Base-by-base conservation (phyloP, 345 rosid genomes). In the Eucalyptus cloeziana region DNA sequence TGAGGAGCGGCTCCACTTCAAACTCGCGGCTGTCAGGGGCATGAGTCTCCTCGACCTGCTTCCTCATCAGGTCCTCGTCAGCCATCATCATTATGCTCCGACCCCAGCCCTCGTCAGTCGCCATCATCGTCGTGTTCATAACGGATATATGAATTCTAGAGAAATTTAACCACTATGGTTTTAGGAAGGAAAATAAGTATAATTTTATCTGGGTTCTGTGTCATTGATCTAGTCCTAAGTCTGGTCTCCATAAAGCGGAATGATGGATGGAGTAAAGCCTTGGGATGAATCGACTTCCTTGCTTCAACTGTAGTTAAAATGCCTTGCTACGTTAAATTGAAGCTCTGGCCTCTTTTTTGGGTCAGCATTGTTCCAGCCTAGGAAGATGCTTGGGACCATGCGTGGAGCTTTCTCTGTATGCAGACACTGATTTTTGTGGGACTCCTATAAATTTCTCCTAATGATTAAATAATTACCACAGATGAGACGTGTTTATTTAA, bases 211-310 rank as follows among this genome's bases (percentile, higher is more conserved):
- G 85, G 87, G 31, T 47, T 31, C 5, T 85, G 51, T 49, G 31
- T 14, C 17, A 85, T 85, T 86, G 54, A 11, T 31, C 3, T 12
- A 31, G 25, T 33, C 79, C 24, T 21, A 13, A 10, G 87, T 1
- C 79, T 31, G 56, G 49, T 37, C 1, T 69, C 25, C 21, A 47
- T 88, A 58, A 51, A 89, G 69, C 5, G 88, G 79, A 44, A 25
- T 37, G 52, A 27, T 19, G n/a, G 47, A 44, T 52, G 27, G 50
- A 31, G 24, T 19, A 45, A 45, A 25, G 24, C 22, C 64, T 86
- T 19, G 47, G 88, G 86, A 87, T 90, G 95, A 94, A 94, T 95
- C 95, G 81, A 93, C 96, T 94, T 93, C 96, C 94, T 96, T 96
- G 94, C 96, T 96, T 95, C 94, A n/a, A 67, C 80, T 88, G 81